A percentile compares a stretch with the other conserved stretches of the same genome.
Conservation (phyloP, 2,329 filamentous ascomycete species). For the Metarhizium anisopliae region DNA sequence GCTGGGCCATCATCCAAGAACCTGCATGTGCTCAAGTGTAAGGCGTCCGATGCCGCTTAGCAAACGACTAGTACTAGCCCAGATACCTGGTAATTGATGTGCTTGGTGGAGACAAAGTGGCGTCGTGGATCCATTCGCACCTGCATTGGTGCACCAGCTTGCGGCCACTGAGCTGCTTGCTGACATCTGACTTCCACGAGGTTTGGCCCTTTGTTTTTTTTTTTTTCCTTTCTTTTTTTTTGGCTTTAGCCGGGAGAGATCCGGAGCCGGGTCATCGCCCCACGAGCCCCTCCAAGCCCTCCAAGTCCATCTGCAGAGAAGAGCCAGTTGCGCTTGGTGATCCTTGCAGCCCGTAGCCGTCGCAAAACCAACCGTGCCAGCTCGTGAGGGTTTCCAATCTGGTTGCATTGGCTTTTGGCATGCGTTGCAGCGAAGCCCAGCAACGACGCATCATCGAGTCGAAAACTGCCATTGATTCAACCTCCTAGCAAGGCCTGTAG, state of each 20-base stretch:
- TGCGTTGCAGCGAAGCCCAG: no score
- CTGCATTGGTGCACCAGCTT: background rate
- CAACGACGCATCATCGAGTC: background rate
- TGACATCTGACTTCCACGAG: constrained; percentile 6
- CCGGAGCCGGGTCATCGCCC: constrained; percentile 5
- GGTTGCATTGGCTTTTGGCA: background rate
- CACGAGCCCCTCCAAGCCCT: background rate
- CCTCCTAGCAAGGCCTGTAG: no score
- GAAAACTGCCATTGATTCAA: background rate
- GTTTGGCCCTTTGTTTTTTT: background rate
- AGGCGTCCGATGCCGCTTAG: background rate
- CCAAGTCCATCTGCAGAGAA: background rate
- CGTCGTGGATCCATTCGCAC: background rate
- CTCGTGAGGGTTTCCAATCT: background rate
- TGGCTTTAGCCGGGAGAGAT: background rate
- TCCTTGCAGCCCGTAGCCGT: background rate
- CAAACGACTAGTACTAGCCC: background rate
- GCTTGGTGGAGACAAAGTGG: constrained; percentile 2
- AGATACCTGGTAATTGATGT: background rate
- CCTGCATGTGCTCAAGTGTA: no score
- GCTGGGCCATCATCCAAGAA: no score
- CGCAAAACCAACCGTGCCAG: background rate
- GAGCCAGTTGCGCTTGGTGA: background rate
- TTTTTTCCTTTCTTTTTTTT: background rate
- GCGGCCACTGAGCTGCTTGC: background rate